Evolutionary conservation across 306 rosid species (phyloP).

Genomic region (Heteromeles arbutifolia): DNA sequence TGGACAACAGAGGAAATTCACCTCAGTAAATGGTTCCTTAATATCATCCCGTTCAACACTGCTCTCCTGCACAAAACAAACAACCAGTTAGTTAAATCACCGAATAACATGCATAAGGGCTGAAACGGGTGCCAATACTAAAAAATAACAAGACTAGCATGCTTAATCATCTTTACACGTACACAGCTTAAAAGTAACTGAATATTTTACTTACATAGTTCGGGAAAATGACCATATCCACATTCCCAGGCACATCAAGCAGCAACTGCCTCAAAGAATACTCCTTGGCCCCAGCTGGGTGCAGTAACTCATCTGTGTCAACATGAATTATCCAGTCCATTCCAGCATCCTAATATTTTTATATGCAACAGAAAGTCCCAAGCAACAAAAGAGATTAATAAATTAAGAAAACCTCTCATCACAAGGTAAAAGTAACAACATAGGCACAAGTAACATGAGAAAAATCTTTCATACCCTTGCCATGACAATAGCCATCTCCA

Average conservation of each 20-base stretch:
- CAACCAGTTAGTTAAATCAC: conserved; percentile 15
- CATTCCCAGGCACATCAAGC: conserved; percentile 81
- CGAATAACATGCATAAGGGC: conserved; percentile 1
- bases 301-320: conserved; percentile 90
- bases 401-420: background rate
- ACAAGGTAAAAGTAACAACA: background rate
- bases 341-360: conserved; percentile 67
- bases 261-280: conserved; percentile 88
- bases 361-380: conserved; percentile 10
- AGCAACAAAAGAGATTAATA: background rate
- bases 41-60: conserved; percentile 84
- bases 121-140: background rate
- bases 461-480: conserved; percentile 73
- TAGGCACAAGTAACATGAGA: conserved; percentile 6
- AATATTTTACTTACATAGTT: conserved; percentile 68
- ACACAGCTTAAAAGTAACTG: background rate
- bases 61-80: conserved; percentile 63
- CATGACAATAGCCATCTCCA: conserved; percentile 98
- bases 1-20: conserved; percentile 20
- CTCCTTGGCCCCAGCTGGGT: conserved; percentile 88
- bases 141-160: conserved; percentile 11
- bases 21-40: conserved; percentile 97
- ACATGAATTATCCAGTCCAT: conserved; percentile 97
- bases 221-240: conserved; percentile 94
- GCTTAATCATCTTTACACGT: conserved; percentile 1